A percentile compares a stretch with the other conserved stretches of the same genome.
phyloP scores from a whole-genome alignment of 768 basidiomycete genomes.

The Leucogyrophana mollusca region DNA sequence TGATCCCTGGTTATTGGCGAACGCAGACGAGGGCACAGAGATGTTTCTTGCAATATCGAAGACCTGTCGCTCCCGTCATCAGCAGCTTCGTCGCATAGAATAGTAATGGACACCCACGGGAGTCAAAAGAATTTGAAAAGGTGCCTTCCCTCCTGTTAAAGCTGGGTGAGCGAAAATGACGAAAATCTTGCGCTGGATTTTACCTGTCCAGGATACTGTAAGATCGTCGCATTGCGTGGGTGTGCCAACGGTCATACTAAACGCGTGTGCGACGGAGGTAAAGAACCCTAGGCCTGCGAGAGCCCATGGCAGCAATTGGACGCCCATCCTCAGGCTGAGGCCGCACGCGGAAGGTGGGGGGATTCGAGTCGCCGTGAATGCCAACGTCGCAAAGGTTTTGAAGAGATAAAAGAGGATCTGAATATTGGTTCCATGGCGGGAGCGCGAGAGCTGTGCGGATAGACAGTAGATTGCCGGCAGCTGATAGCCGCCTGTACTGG shows the following conservation, averaged over 20 bases:
- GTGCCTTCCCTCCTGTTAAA: slow-evolving; percentile 52
- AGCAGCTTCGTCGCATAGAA: not conserved
- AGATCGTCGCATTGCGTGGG: slow-evolving; percentile 64
- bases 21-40: slow-evolving; percentile 53
- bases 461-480: no score
- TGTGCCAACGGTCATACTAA: slow-evolving; percentile 46
- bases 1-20: slow-evolving; percentile 51
- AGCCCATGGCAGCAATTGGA: slow-evolving; percentile 18
- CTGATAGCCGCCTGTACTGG: no score
- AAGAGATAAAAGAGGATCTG: no score
- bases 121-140: slow-evolving; percentile 46
- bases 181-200: slow-evolving; percentile 12
- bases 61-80: slow-evolving; percentile 31
- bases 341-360: no score
- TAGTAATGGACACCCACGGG: slow-evolving; percentile 40
- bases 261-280: slow-evolving; percentile 20
- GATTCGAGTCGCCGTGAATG: no score
- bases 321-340: slow-evolving; percentile 24
- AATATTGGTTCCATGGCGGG: no score
- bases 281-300: slow-evolving; percentile 18
- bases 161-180: not conserved
- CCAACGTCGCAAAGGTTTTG: no score
- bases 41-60: slow-evolving; percentile 54
- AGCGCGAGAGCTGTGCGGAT: no score
- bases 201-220: slow-evolving; percentile 63